Percentiles rank a stretch among this genome's conserved stretches.
These are phyloP conservation scores for Chamaecyparis obtusa DNA, from an alignment of 75 land plant genomes.

Conservation along the genomic window DNA sequence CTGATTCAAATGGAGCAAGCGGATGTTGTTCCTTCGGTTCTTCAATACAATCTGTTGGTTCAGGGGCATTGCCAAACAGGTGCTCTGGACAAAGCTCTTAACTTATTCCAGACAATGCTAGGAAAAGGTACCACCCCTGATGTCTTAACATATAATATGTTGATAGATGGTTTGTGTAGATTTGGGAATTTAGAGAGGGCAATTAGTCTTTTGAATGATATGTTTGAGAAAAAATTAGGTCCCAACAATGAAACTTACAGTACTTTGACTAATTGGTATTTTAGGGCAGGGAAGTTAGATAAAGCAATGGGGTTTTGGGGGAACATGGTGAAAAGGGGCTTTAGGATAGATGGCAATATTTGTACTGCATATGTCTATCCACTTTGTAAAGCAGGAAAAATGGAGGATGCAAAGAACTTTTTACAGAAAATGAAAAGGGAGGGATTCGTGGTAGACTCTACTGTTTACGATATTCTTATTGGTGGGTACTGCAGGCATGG, in stretches of 20 bases:
- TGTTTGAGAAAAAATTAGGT: conserved; percentile 30
- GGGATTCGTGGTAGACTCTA: conserved; percentile 28
- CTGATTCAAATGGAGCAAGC: conserved; percentile 28
- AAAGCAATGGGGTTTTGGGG: conserved; percentile 46
- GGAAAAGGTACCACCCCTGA: conserved; percentile 30
- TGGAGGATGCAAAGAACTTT: conserved; percentile 33
- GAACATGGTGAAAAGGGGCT: conserved; percentile 28
- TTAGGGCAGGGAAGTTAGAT: conserved; percentile 52
- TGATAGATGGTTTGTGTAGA: conserved; percentile 28
- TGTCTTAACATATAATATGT: conserved; percentile 21
- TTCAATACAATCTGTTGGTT: conserved; percentile 53
- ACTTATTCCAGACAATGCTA: conserved; percentile 22
- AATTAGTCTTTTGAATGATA: conserved; percentile 43
- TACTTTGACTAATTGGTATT: conserved; percentile 64
- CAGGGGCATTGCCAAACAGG: conserved; percentile 44
- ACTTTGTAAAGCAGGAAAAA: conserved; percentile 30
- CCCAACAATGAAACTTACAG: conserved; percentile 66
- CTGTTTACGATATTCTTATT: conserved; percentile 50
- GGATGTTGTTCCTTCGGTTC: conserved; percentile 22
- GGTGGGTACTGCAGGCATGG: conserved; percentile 35
- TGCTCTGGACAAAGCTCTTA: conserved; percentile 33
- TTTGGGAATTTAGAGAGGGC: conserved; percentile 38
- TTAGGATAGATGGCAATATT: conserved; percentile 41
- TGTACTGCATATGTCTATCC: conserved; percentile 40
- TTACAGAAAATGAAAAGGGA: conserved; percentile 35